These are phyloP conservation scores for Casuarina equisetifolia DNA, from an alignment of 306 rosid species.

Conservation along the genomic window DNA sequence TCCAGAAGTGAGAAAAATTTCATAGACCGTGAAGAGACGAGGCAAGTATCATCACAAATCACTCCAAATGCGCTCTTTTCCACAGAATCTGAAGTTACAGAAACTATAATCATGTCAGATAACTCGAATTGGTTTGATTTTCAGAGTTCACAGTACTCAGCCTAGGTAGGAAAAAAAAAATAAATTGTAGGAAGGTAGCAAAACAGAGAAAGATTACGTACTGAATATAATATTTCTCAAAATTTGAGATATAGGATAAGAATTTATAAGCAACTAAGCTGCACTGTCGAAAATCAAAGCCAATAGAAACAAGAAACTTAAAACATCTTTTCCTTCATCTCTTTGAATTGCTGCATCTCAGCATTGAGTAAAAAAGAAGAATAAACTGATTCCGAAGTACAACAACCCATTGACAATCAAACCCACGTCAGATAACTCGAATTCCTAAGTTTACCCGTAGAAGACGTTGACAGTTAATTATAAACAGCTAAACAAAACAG, in stretches of 20 bases:
- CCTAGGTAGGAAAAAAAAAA: neutral
- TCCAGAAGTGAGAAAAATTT: constrained; percentile 18
- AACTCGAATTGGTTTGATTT: too few species aligned
- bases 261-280: neutral
- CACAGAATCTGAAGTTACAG: constrained; percentile 31
- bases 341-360: neutral
- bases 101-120: neutral
- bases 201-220: neutral
- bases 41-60: constrained; percentile 12
- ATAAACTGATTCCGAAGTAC: neutral
- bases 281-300: neutral
- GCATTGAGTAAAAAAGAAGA: neutral
- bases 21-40: constrained; percentile 13
- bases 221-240: neutral
- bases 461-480: constrained; percentile 15
- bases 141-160: too few species aligned
- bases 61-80: constrained; percentile 24
- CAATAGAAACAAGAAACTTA: too few species aligned
- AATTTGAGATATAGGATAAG: neutral
- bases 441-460: neutral
- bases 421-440: neutral
- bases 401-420: neutral
- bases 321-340: neutral
- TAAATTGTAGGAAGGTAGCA: neutral
- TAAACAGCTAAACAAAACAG: constrained; percentile 16